Conservation (phyloP, 176 grass and related monocot genomes). For the Calamus simplicifolius region DNA sequence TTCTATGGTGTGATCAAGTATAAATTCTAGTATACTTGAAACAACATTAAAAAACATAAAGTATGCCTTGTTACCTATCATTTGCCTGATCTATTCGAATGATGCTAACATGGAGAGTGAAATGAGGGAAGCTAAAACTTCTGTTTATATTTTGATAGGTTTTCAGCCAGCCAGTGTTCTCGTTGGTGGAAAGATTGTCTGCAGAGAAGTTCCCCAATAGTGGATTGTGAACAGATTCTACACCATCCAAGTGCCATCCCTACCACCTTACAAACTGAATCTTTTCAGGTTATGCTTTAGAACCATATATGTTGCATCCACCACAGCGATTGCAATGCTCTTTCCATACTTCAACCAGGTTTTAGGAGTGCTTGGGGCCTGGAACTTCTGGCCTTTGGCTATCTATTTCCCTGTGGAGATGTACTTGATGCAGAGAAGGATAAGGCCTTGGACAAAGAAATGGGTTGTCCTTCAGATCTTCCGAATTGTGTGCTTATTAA, state of each 20-base stretch:
- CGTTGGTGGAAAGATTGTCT: constrained; percentile 45
- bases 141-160: constrained; percentile 28
- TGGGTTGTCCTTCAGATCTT: constrained; percentile 58
- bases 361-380: constrained; percentile 52
- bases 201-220: constrained; percentile 33
- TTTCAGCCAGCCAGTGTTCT: constrained; percentile 63
- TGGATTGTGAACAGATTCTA: constrained; percentile 57
- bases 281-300: constrained; percentile 50
- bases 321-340: constrained; percentile 45
- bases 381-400: constrained; percentile 69
- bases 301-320: constrained; percentile 52
- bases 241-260: constrained; percentile 25
- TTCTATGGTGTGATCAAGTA: neutral
- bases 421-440: constrained; percentile 66
- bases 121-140: too few species aligned
- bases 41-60: too few species aligned
- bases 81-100: too few species aligned
- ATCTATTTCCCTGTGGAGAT: constrained; percentile 91
- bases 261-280: constrained; percentile 42
- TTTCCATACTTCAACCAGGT: constrained; percentile 85
- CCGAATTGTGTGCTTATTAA: constrained; percentile 45
- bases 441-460: constrained; percentile 31
- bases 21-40: too few species aligned
- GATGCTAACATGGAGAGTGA: too few species aligned
- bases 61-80: too few species aligned